Evolutionary conservation across 805 yeast species (phyloP).

Genomic region (Lachancea mirantina): DNA sequence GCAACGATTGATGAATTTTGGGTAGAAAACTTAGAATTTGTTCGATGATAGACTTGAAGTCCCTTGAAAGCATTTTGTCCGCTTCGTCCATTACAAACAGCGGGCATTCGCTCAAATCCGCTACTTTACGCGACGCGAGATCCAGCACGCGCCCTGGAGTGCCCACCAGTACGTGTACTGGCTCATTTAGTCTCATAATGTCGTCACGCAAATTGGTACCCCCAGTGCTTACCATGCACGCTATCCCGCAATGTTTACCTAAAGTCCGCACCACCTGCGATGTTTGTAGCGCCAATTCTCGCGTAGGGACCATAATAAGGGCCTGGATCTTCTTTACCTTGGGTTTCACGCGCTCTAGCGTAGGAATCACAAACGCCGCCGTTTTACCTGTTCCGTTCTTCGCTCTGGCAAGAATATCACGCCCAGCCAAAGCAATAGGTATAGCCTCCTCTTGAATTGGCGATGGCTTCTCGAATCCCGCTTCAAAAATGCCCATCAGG

Average conservation of each 20-base stretch:
- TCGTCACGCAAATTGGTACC: conserved; percentile 94
- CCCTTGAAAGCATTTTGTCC: conserved; percentile 89
- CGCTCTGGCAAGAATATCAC: conserved; percentile 95
- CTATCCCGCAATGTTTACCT: conserved; percentile 86
- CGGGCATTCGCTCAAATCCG: conserved; percentile 79
- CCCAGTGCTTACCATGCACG: conserved; percentile 98
- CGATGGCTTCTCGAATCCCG: conserved; percentile 96
- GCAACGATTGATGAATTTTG: conserved; percentile 66
- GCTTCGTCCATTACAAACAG: conserved; percentile 98
- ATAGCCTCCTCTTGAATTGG: conserved; percentile 97
- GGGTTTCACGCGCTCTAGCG: conserved; percentile 83
- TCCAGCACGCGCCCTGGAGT: conserved; percentile 97
- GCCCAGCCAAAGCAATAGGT: conserved; percentile 90
- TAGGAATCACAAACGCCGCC: conserved; percentile 93
- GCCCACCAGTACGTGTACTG: conserved; percentile 92
- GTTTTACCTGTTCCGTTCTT: conserved; percentile 99
- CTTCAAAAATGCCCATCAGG: conserved; percentile 97
- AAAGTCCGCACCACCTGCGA: conserved; percentile 94
- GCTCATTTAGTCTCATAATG: conserved; percentile 83
- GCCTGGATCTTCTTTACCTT: conserved; percentile 82
- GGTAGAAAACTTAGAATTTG: conserved; percentile 83
- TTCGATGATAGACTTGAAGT: conserved; percentile 79
- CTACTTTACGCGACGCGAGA: conserved; percentile 79
- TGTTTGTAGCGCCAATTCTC: conserved; percentile 96
- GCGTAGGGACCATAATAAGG: conserved; percentile 88